Evolutionary conservation across 176 grass and related monocot genomes (phyloP).

Genomic region (Oryza punctata): DNA sequence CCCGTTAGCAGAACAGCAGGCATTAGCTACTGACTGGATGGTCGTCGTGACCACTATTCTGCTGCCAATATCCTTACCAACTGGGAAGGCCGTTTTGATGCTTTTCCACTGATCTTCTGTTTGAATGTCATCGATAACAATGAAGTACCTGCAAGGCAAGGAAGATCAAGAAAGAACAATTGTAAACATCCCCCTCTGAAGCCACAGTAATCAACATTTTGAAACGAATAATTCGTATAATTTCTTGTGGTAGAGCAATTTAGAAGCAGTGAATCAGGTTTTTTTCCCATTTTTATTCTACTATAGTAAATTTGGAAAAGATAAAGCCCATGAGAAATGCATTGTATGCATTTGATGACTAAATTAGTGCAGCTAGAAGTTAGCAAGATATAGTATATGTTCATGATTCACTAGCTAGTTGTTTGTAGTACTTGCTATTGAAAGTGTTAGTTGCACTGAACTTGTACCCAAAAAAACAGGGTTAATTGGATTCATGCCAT

Average conservation of each 20-base stretch:
- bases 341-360: neutral
- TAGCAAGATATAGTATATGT: neutral
- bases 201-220: too few species aligned
- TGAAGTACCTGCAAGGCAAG: too few species aligned
- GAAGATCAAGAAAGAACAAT: too few species aligned
- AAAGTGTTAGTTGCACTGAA: too few species aligned
- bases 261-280: too few species aligned
- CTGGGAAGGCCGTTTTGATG: neutral
- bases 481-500: too few species aligned
- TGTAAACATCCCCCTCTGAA: too few species aligned
- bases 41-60: slow-evolving; percentile 10
- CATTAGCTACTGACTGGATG: slow-evolving; percentile 23
- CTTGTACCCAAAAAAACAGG: neutral
- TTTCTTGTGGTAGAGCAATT: too few species aligned
- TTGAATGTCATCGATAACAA: neutral
- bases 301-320: too few species aligned
- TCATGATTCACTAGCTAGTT: neutral
- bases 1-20: neutral
- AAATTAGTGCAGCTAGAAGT: neutral
- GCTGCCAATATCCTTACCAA: neutral
- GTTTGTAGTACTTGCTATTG: neutral
- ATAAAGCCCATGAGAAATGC: too few species aligned
- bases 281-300: too few species aligned
- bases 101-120: slow-evolving; percentile 5
- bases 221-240: too few species aligned